Base-by-base conservation (phyloP, 1,139 yeast genomes). In the Lizanozyma gosingica region DNA sequence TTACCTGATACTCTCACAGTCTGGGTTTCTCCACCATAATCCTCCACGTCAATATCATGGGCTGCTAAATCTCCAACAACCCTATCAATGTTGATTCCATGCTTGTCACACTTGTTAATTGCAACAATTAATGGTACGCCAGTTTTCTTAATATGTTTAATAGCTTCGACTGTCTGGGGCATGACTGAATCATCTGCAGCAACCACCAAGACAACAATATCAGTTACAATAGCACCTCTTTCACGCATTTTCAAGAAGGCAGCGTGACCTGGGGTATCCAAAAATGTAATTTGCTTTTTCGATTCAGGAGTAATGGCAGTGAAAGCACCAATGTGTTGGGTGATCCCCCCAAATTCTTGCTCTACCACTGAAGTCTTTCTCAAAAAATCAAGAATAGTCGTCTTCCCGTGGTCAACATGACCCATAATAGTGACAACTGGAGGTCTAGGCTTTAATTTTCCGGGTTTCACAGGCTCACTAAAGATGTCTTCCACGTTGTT, bases 341-440 rank as follows among this genome's bases (percentile, higher is more conserved):
- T 92, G 40, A 92, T 92, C 17, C 99, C 98, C 39, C 99, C 99
- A 58, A 82, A 86, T 55, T 92, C 99, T 35, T 79, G 76, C 27
- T 78, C 78, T 0, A 83, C 97, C 6, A 92, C 78, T 0, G 88
- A 77, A 0, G 95, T 82, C 50, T 86, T 87, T 38, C 97, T 71
- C 50, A 94, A 65, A 51, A 79, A 76, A 56, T 94, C 98, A 44
- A 92, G 70, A 47, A 92, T 83, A 0, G 98, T 90, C 1, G 99
- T 92, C 56, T 92, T 92, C 1, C 99, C 99, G 56, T 92, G 99
- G 59, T 92, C 99, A 35, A 92, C 98, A 60, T 92, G 99, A 3
- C 99, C 99, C 97, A 92, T 92, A 40, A 92, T 86, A 0, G 98
- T 90, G 1, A 92, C 97, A 18, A 92, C 83, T 0, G 99, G 98